A percentile compares a stretch with the other conserved stretches of the same genome.
phyloP scores from a whole-genome alignment of 441 rosid genomes.

The Gossypium davidsonii region DNA sequence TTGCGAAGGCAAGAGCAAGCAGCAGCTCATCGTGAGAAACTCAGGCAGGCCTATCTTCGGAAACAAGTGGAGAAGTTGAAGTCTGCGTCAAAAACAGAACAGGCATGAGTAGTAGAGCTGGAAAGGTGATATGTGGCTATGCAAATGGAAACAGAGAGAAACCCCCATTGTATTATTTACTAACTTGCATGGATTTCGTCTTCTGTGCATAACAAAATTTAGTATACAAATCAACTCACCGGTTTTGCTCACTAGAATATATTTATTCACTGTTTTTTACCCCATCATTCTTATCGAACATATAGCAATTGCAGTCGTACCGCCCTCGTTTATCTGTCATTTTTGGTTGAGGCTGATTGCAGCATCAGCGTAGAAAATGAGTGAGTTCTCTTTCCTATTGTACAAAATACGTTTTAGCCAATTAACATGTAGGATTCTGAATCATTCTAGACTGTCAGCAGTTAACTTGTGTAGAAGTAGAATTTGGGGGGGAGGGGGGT shows the following conservation, averaged over 20 bases:
- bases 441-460: background rate
- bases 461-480: background rate
- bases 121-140: background rate
- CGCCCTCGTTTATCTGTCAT: background rate
- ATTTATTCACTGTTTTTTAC: background rate
- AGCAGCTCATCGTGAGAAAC: slow-evolving; percentile 64
- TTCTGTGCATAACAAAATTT: background rate
- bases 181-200: background rate
- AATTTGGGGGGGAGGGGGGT: background rate
- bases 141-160: background rate
- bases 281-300: background rate
- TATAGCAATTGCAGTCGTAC: background rate
- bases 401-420: background rate
- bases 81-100: slow-evolving; percentile 36
- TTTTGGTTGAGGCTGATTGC: background rate
- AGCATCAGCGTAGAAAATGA: background rate
- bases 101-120: slow-evolving; percentile 17
- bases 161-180: background rate
- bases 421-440: background rate
- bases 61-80: slow-evolving; percentile 80
- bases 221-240: background rate
- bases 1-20: slow-evolving; percentile 69
- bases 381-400: background rate
- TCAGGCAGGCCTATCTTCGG: slow-evolving; percentile 70
- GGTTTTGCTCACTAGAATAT: background rate